These are phyloP conservation scores for Leccinum insolens DNA, from an alignment of 1,284 basidiomycete genomes.

Conservation along the genomic window DNA sequence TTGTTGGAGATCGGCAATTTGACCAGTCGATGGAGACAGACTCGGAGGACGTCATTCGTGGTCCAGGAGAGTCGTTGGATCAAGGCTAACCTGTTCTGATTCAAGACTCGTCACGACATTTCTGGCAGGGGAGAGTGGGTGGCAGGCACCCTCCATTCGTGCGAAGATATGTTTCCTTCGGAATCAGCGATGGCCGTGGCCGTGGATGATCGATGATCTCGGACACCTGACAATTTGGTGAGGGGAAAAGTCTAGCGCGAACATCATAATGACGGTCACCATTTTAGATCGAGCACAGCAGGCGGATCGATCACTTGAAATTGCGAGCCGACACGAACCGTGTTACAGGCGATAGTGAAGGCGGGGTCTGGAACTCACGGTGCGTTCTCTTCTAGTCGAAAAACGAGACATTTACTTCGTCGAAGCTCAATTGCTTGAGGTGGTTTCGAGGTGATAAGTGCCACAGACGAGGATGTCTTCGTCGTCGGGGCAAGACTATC, in stretches of 20 bases:
- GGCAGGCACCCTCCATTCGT: constrained; percentile 56
- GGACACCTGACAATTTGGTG: constrained; percentile 53
- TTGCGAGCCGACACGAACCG: constrained; percentile 50
- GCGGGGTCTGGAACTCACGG: constrained; percentile 13
- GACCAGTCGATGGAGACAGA: constrained; percentile 87
- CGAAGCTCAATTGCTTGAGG: constrained; percentile 40
- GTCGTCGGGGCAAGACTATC: constrained; percentile 85
- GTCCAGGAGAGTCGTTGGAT: constrained; percentile 59
- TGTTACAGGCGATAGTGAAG: constrained; percentile 1
- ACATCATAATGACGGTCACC: constrained; percentile 48
- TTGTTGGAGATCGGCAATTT: constrained; percentile 50
- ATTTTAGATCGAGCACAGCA: constrained; percentile 93
- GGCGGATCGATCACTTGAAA: constrained; percentile 74
- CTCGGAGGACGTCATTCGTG: constrained; percentile 62
- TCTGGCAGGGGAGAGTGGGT: neutral
- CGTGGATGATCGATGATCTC: constrained; percentile 33
- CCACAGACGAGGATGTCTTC: constrained; percentile 79
- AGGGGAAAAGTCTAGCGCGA: neutral
- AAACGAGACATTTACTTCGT: constrained; percentile 62
- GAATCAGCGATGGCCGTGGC: constrained; percentile 74
- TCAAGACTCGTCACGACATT: constrained; percentile 8
- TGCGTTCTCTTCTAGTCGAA: constrained; percentile 39
- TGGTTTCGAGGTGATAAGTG: constrained; percentile 74
- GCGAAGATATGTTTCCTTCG: constrained; percentile 74
- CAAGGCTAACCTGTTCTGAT: constrained; percentile 47